Evolutionary conservation across 192 early-diverging fungal species (phyloP), one percentile per base, ranked within the genome.

Genomic region (Backusella psychrophila): DNA sequence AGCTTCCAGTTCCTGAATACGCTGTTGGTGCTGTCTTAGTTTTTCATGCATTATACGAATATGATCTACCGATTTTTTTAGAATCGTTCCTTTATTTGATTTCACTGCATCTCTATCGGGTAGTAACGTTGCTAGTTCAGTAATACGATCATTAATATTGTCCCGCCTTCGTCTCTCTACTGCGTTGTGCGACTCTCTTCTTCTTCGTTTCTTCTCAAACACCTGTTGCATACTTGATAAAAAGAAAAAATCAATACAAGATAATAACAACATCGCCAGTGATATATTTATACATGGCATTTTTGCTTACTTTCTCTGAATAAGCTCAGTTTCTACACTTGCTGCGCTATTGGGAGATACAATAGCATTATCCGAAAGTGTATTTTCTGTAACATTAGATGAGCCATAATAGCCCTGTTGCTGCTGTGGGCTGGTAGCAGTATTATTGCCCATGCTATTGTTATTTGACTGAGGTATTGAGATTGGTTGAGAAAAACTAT

Each of bases 91-190:
- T 87, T 97, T 96, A 88, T 96, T 97, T 35, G 93, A 92, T 82
- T 97, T 99, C 79, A 90, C 91, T 74, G 91, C 90, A 36, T 73
- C 74, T 15, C 84, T 79, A 77, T 97, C 95, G 36, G 97, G 97
- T 67, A 99, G 85, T 63, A 99, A 80, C 8, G 88, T 88, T 21
- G 87, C 89, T 59, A 99, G 86, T 76, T 99, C 97, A 63, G 90
- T 93, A 76, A 99, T 99, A 79, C 95, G 96, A 84, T 97, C 97
- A 81, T 99, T 99, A 85, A 99, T 99, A 83, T 96, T 96, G 80
- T 99, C 97, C 46, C 96, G 90, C 34, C 97, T 87, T 65, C 97
- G 92, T 53, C 97, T 87, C 82, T 99, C 97, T 33, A 99, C 97
- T 79, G 95, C 94, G 78, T 99, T 99, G 86, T 99, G 97, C 49